Evolutionary conservation across 768 basidiomycete species (phyloP).

Genomic region (Mycena galopus): DNA sequence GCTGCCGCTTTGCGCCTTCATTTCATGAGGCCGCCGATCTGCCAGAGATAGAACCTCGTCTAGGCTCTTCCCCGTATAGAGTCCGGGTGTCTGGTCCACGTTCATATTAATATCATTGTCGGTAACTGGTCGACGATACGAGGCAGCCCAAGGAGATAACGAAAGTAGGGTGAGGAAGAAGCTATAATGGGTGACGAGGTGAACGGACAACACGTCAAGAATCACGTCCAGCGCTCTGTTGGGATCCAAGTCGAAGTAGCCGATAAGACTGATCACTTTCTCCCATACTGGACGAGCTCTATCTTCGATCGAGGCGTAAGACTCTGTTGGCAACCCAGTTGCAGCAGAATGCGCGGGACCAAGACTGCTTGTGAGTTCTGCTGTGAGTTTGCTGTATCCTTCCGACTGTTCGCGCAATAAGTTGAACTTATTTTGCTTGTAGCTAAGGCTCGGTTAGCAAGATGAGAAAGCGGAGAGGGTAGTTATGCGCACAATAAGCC

Average conservation of each 20-base stretch:
- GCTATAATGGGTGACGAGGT: conserved; percentile 84
- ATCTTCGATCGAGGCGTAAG: conserved; percentile 66
- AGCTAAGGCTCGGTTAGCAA: conserved; percentile 59
- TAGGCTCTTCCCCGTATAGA: conserved; percentile 70
- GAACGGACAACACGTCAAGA: conserved; percentile 89
- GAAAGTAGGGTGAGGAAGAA: conserved; percentile 92
- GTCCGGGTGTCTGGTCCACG: conserved; percentile 51
- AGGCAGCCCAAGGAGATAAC: conserved; percentile 88
- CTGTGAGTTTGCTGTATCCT: conserved; percentile 93
- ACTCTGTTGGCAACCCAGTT: conserved; percentile 77
- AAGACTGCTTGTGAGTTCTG: conserved; percentile 83
- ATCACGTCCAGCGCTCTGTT: conserved; percentile 94
- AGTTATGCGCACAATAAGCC: conserved; percentile 77
- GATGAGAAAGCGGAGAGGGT: neutral
- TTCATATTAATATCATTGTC: conserved; percentile 50
- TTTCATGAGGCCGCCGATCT: conserved; percentile 52
- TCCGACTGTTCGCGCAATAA: conserved; percentile 97
- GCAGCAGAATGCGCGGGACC: conserved; percentile 79
- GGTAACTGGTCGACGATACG: conserved; percentile 52
- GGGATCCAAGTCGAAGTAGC: conserved; percentile 97
- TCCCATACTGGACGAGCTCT: conserved; percentile 83
- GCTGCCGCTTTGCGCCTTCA: conserved; percentile 45
- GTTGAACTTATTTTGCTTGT: conserved; percentile 99
- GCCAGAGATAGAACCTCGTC: conserved; percentile 76
- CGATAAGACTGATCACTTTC: conserved; percentile 88